Conservation (phyloP, 495 filamentous ascomycete species). For the Talaromyces thailandensis region DNA sequence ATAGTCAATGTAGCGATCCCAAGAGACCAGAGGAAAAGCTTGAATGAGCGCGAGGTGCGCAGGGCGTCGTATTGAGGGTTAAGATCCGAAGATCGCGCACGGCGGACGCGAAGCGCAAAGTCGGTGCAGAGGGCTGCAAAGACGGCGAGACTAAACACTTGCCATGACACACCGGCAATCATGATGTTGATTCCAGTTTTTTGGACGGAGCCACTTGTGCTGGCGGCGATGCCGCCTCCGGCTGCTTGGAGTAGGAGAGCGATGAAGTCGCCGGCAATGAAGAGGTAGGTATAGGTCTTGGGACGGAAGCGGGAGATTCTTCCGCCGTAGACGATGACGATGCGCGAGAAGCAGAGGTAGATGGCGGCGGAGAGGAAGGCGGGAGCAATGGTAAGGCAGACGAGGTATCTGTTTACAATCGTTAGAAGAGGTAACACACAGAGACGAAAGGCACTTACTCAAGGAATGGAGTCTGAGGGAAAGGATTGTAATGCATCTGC, state of each 20-base stretch:
- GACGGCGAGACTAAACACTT: constrained; percentile 41
- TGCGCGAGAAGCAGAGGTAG: constrained; percentile 47
- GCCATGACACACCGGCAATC: constrained; percentile 46
- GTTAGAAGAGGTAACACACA: constrained; percentile 3
- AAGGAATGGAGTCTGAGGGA: constrained; percentile 27
- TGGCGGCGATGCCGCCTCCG: constrained; percentile 44
- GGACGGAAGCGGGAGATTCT: constrained; percentile 39
- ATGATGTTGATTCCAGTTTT: constrained; percentile 41
- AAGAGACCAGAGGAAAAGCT: constrained; percentile 22
- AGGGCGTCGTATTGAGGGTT: constrained; percentile 8
- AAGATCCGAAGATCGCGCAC: neutral
- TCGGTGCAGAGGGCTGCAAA: constrained; percentile 44
- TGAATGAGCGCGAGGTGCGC: constrained; percentile 8
- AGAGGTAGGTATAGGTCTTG: constrained; percentile 41
- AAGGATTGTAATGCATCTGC: constrained; percentile 28
- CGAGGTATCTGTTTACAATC: constrained; percentile 27
- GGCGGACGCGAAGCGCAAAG: constrained; percentile 35
- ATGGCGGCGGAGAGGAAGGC: constrained; percentile 48
- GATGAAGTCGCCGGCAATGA: constrained; percentile 44
- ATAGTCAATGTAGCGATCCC: constrained; percentile 46
- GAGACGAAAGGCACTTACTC: constrained; percentile 16
- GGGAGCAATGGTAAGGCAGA: constrained; percentile 45
- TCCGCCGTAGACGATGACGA: constrained; percentile 39
- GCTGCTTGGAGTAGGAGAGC: constrained; percentile 45
- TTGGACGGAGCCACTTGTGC: constrained; percentile 17